Conservation (phyloP, 768 basidiomycete species). For the Cystobasidiopsis lactophilus region DNA sequence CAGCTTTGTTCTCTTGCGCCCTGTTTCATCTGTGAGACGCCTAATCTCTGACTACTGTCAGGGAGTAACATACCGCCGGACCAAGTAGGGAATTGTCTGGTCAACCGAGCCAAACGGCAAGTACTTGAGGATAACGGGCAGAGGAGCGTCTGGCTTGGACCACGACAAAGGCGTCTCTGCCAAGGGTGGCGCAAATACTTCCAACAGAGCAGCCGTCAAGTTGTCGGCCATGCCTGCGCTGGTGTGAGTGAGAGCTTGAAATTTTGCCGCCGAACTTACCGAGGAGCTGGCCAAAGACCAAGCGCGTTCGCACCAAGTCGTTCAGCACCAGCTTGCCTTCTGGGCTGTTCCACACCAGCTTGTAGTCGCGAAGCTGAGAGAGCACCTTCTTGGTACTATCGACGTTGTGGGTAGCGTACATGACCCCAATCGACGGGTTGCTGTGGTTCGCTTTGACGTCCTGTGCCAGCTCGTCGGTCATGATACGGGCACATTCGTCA, state of each 20-base stretch:
- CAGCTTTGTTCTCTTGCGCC: constrained; percentile 16
- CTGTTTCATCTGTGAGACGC: no score
- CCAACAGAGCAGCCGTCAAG: constrained; percentile 13
- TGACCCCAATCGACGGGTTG: constrained; percentile 11
- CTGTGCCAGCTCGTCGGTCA: constrained; percentile 13
- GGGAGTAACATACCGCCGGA: no score
- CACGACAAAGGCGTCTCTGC: neutral
- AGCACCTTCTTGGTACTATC: constrained; percentile 14
- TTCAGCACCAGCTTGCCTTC: constrained; percentile 13
- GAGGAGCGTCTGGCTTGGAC: neutral
- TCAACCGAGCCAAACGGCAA: constrained; percentile 18
- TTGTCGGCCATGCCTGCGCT: constrained; percentile 17
- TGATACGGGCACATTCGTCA: constrained; percentile 13
- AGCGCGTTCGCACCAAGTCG: constrained; percentile 13
- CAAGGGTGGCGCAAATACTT: constrained; percentile 4
- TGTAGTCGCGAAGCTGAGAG: constrained; percentile 6
- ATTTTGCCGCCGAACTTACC: no score
- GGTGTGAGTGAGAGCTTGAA: neutral
- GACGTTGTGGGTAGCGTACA: constrained; percentile 19
- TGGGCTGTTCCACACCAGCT: constrained; percentile 10
- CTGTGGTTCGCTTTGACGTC: neutral
- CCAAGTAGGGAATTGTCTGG: constrained; percentile 20
- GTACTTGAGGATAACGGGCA: constrained; percentile 18
- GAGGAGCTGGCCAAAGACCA: constrained; percentile 20
- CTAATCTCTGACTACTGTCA: no score